Base-by-base conservation (phyloP, 768 basidiomycete genomes). In the Boletus sensibilis region DNA sequence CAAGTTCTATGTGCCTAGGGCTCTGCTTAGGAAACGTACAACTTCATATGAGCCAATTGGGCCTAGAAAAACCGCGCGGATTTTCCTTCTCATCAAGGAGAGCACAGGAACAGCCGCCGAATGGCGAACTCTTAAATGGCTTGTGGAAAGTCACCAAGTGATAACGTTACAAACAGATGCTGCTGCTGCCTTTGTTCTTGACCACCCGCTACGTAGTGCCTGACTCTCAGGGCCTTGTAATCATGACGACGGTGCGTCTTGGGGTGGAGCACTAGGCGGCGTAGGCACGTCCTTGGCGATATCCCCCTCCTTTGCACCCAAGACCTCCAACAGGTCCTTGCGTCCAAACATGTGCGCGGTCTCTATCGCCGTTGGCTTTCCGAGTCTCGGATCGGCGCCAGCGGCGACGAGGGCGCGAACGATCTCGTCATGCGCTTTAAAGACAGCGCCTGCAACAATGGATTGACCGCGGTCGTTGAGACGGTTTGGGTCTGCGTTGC, bases 361-460 rank as follows among this genome's bases (percentile, higher is more conserved):
- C 64, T 90, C 80, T 42, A 87, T 82, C 1, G 87, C 90, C 25
- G 78, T 87, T 2, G 90, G 89, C 25, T 70, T 78, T 7, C 90
- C 90, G 14, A 76, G 55, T 44, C 84, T 75, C 2, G 89, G 87
- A 70, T 91, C 81, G 0, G 89, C 89, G 5, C 81, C 77, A 1
- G 59, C 72, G 7, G 66, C 62, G 23, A 81, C 68, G 29, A 92
- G 77, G 1, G 75, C 72, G n/a, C 75, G 75, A 1, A 88, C 85
- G 44, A 90, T 76, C 8, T 82, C 84, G 53, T 82, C 79, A 64
- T 87, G 77, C 0, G 76, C 81, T 69, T 92, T 92, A 75, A 90
- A 92, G 0, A 91, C 82, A 0, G 86, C 89, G 3, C 90, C 90
- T 8, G 90, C 86, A 21, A 92, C 73, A 23, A 88, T 83, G 10